Conservation (phyloP, 768 basidiomycete species). For the Exsudoporus frostii region DNA sequence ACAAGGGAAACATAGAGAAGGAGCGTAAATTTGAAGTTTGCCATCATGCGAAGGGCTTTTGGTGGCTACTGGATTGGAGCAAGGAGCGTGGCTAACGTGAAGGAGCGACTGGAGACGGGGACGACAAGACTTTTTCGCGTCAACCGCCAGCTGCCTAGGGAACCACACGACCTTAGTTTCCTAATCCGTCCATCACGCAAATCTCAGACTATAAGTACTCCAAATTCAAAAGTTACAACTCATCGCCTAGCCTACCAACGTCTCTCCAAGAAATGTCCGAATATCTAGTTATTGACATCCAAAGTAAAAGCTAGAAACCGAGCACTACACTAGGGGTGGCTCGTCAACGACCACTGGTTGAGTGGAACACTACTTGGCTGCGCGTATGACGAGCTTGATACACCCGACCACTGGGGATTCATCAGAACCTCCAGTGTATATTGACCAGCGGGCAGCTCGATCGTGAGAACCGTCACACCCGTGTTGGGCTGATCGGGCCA, state of each 20-base stretch:
- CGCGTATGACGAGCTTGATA: conserved; percentile 56
- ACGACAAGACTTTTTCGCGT: background rate
- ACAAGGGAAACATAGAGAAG: conserved; percentile 57
- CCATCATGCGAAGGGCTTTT: conserved; percentile 41
- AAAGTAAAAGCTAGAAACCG: background rate
- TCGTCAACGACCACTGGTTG: conserved; percentile 71
- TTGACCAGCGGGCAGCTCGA: conserved; percentile 62
- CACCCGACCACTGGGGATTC: conserved; percentile 87
- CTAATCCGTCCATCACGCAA: conserved; percentile 12
- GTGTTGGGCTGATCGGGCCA: conserved; percentile 70
- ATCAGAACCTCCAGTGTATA: conserved; percentile 84
- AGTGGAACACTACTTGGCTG: conserved; percentile 71
- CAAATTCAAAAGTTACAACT: background rate
- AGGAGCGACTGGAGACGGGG: conserved; percentile 10
- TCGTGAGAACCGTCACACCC: conserved; percentile 74
- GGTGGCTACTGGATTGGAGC: no score
- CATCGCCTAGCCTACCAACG: conserved; percentile 5
- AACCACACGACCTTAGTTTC: conserved; percentile 6
- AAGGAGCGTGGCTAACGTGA: conserved; percentile 18
- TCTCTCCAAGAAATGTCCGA: conserved; percentile 5
- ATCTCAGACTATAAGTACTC: background rate
- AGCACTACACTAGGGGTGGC: conserved; percentile 46
- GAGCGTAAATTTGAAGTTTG: conserved; percentile 57
- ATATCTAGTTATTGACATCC: background rate
- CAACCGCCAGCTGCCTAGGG: conserved; percentile 21